Conservation (phyloP, 305 asterid genomes). For the Stenogyne calaminthoides region DNA sequence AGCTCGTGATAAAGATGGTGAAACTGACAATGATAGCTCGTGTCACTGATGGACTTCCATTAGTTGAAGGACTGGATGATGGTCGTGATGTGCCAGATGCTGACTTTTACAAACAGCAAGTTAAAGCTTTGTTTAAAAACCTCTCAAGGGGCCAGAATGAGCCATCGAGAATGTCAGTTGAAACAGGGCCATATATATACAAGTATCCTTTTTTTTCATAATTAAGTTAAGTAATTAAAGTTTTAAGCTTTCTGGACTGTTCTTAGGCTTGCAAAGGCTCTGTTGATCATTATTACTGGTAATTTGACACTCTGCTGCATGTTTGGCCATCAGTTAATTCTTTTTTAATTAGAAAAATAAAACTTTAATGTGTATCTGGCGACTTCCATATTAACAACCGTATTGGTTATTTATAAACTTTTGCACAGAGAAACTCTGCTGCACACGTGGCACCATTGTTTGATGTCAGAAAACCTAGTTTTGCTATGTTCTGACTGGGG, state of each 20-base stretch:
- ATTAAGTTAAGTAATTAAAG: background rate
- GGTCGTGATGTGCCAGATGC: conserved; percentile 88
- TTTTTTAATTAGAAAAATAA: background rate
- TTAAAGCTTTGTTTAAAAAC: conserved; percentile 79
- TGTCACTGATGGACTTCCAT: conserved; percentile 91
- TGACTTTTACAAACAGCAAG: conserved; percentile 89
- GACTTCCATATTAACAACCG: conserved; percentile 13
- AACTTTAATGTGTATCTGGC: background rate
- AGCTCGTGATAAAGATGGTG: conserved; percentile 66
- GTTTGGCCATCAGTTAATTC: conserved; percentile 7
- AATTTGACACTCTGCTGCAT: conserved; percentile 5
- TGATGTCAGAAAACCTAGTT: conserved; percentile 9
- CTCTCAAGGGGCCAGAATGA: conserved; percentile 88
- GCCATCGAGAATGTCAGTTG: conserved; percentile 93
- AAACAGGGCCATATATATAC: conserved; percentile 86
- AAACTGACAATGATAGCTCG: conserved; percentile 95
- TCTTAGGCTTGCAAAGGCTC: background rate
- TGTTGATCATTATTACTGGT: background rate
- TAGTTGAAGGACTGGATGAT: conserved; percentile 93
- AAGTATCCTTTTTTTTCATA: conserved; percentile 69
- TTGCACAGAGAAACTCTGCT: background rate
- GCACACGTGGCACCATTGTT: conserved; percentile 4
- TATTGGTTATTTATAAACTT: background rate
- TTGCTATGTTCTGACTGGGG: background rate
- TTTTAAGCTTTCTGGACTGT: background rate